phyloP scores from a whole-genome alignment of 352 stramenopile genomes.

The Blastocystis sp. region DNA sequence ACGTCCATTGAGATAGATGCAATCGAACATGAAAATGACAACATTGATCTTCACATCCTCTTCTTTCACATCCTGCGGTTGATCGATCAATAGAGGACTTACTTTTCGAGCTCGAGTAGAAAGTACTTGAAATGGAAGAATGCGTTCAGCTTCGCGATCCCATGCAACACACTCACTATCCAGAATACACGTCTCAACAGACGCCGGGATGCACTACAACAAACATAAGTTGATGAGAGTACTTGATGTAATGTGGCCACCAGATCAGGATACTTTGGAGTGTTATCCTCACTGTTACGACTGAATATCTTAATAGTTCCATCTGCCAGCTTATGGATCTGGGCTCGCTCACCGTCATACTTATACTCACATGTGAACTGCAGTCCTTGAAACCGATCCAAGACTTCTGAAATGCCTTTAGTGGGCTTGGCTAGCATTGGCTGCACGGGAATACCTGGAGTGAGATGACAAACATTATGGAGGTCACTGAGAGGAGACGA shows the following conservation, averaged over 20 bases:
- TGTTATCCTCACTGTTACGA: conserved; percentile 93
- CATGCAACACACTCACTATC: conserved; percentile 97
- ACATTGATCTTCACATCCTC: conserved; percentile 70
- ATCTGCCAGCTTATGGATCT: conserved; percentile 80
- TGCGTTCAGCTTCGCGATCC: conserved; percentile 84
- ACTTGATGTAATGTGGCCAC: conserved; percentile 72
- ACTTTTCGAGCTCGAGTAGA: conserved; percentile 89
- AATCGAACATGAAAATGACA: conserved; percentile 92
- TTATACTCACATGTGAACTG: conserved; percentile 98
- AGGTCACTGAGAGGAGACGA: conserved; percentile 63
- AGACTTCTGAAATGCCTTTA: conserved; percentile 88
- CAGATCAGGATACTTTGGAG: conserved; percentile 88
- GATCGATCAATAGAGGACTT: too few species aligned
- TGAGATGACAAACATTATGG: conserved; percentile 75
- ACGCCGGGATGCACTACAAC: not conserved
- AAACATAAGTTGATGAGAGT: conserved; percentile 42
- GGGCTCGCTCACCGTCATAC: conserved; percentile 95
- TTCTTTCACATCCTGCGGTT: conserved; percentile 64
- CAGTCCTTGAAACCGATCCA: conserved; percentile 86
- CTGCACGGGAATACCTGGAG: conserved; percentile 83
- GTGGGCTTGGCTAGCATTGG: conserved; percentile 97
- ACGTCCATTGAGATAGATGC: conserved; percentile 92
- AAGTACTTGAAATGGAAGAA: conserved; percentile 96
- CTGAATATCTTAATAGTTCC: conserved; percentile 91
- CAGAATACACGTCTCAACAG: conserved; percentile 79